Conservation (phyloP, 2,329 filamentous ascomycete species). For the Clonostachys chloroleuca region DNA sequence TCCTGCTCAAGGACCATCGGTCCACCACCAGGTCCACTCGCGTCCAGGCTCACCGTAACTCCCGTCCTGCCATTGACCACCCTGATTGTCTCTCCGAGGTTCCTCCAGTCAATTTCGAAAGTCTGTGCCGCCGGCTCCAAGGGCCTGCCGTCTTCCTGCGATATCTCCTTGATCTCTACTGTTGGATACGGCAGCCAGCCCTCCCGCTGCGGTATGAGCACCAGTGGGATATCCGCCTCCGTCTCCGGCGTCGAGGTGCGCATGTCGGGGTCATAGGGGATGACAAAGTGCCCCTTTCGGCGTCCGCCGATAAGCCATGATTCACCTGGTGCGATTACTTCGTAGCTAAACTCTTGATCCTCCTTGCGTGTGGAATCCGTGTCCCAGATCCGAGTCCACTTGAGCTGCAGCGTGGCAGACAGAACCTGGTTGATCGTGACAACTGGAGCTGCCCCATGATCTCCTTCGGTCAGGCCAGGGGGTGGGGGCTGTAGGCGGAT, state of each 20-base stretch:
- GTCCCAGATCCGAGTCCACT: conserved; percentile 61
- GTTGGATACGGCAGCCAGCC: conserved; percentile 75
- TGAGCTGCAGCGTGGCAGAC: conserved; percentile 55
- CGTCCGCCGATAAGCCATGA: conserved; percentile 84
- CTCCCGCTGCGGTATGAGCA: conserved; percentile 75
- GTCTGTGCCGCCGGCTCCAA: conserved; percentile 11
- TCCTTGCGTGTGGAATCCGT: conserved; percentile 28
- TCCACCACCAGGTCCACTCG: conserved; percentile 60
- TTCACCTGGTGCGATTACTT: conserved; percentile 69
- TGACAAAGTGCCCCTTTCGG: conserved; percentile 72
- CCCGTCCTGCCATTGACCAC: conserved; percentile 68
- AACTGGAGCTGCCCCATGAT: conserved; percentile 28
- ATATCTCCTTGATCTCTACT: conserved; percentile 69
- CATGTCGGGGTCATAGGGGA: conserved; percentile 26
- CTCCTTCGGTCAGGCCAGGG: conserved; percentile 16
- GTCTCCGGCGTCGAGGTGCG: conserved; percentile 34
- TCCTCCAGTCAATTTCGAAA: conserved; percentile 79
- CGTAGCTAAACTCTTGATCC: conserved; percentile 75
- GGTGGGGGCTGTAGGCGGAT: conserved; percentile 42
- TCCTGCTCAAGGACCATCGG: conserved; percentile 65
- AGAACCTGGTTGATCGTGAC: conserved; percentile 62
- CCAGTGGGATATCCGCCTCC: conserved; percentile 58
- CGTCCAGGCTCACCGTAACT: conserved; percentile 70
- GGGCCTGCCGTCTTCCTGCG: conserved; percentile 17
- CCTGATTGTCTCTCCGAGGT: conserved; percentile 70